Base-by-base conservation (phyloP, 306 rosid species). In the Vicia faba region DNA sequence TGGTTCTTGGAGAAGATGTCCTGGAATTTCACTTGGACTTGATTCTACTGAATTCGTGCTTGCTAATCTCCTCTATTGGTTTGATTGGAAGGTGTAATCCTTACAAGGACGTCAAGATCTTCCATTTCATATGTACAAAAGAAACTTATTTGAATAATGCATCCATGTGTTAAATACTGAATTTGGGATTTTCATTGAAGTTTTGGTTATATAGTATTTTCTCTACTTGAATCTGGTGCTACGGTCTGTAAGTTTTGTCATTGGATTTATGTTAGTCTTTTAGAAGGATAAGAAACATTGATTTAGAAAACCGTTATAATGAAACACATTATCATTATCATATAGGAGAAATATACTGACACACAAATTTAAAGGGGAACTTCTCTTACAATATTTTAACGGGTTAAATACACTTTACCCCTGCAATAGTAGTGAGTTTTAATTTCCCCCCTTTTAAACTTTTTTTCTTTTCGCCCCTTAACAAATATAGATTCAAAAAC, bases 21-120 rank as follows among this genome's bases (percentile, higher is more conserved):
- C 62, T 20, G 84, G 75, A 9, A 70, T 53, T 5, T 5, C 61
- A 7, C 75, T 79, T 59, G 80, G 56, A 0, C 9, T 75, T 25
- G 51, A 38, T 19, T 19, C 64, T 2, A 15, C 45, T 2, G 74
- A 79, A 18, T 35, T 19, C 70, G 28, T 67, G 13, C 58, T 78
- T 11, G 85, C 85, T 11, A 80, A 69, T 28, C 70, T 87, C 28
- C 36, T 61, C 0, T 53, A 4, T 19, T 68, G 64, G 65, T 75
- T 75, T 3, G 60, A 68, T 33, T 68, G 88, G 84, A 72, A 82
- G 71, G 29, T 80, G 40, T 26, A 26, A 1, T 26, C 29, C 29
- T 26, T 26, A 1, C 4, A 26, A 26, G 29, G 29, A 26, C 4
- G 29, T 26, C 35, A 31, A 31, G 35, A 7, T 31, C 35, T 31